These are phyloP conservation scores for Alloteropsis semialata DNA, from an alignment of 176 grass and related monocot genomes.

Conservation along the genomic window DNA sequence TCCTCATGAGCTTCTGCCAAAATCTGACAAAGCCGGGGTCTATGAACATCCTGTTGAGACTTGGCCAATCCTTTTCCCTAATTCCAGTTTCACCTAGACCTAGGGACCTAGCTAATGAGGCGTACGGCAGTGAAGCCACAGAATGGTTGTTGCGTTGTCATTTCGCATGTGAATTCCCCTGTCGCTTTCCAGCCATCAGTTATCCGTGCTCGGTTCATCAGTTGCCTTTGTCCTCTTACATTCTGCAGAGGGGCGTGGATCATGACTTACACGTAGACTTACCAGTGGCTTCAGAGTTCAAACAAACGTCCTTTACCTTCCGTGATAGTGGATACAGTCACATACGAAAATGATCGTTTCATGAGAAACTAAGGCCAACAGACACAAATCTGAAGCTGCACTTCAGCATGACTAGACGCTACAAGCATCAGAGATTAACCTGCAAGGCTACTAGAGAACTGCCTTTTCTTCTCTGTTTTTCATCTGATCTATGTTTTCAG, in stretches of 20 bases:
- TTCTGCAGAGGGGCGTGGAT: not conserved
- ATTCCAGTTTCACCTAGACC: not conserved
- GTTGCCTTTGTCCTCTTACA: not conserved
- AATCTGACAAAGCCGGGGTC: not conserved
- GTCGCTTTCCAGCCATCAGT: not conserved
- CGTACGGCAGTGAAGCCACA: constrained; percentile 2
- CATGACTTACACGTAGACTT: constrained; percentile 14
- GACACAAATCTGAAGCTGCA: not conserved
- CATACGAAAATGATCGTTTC: constrained; percentile 8
- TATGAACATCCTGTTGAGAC: not conserved
- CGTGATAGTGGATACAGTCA: constrained; percentile 8
- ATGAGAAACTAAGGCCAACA: not conserved
- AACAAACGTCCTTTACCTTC: not conserved
- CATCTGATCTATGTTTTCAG: not conserved
- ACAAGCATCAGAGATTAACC: not conserved
- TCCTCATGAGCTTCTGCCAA: not conserved
- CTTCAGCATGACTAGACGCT: not conserved
- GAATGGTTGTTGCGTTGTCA: not conserved
- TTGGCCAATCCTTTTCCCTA: not conserved
- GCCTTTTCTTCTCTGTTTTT: not conserved
- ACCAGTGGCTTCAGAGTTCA: constrained; percentile 3
- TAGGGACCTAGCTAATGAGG: not conserved
- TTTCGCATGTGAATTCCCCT: constrained; percentile 7
- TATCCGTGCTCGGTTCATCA: constrained; percentile 3
- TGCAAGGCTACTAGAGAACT: not conserved